Percentiles rank a stretch among this genome's conserved stretches.
Evolutionary conservation across 2,329 filamentous ascomycete genomes (phyloP).

Genomic region (Fusarium virguliforme): DNA sequence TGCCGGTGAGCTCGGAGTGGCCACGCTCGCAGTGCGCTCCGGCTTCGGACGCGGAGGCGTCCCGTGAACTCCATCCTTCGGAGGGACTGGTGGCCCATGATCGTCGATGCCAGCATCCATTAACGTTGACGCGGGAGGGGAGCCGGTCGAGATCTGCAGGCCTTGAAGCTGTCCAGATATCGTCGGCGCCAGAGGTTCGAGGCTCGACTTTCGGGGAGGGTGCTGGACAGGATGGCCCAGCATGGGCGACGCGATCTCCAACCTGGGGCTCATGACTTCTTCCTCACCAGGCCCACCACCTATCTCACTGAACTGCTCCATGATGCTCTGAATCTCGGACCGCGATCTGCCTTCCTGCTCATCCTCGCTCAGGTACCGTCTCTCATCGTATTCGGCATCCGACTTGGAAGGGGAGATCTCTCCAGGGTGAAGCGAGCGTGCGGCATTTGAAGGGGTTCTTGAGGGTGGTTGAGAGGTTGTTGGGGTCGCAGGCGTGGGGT

Average conservation of each 20-base stretch:
- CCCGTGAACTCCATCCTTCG: constrained; percentile 70
- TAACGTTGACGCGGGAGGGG: constrained; percentile 58
- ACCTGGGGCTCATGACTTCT: constrained; percentile 91
- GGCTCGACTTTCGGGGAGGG: constrained; percentile 87
- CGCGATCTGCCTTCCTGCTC: constrained; percentile 79
- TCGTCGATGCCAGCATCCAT: constrained; percentile 62
- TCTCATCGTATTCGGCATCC: constrained; percentile 71
- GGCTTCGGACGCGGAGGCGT: constrained; percentile 58
- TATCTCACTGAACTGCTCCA: constrained; percentile 92
- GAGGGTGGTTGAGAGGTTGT: constrained; percentile 71
- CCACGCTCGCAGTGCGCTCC: constrained; percentile 55
- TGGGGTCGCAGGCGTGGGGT: constrained; percentile 73
- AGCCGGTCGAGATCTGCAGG: constrained; percentile 59
- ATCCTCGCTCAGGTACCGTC: constrained; percentile 71
- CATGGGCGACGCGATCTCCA: constrained; percentile 87
- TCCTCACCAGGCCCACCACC: constrained; percentile 80
- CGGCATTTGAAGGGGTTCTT: constrained; percentile 70
- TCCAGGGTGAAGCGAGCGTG: constrained; percentile 63
- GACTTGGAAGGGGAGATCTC: constrained; percentile 70
- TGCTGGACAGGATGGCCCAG: constrained; percentile 78
- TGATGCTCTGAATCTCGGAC: constrained; percentile 95
- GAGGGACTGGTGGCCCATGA: constrained; percentile 71
- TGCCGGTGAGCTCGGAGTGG: constrained; percentile 64
- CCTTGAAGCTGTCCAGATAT: constrained; percentile 66
- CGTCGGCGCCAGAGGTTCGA: constrained; percentile 77